Conservation (phyloP, 805 yeast species). For the Helenozyma rhizophorensis region DNA sequence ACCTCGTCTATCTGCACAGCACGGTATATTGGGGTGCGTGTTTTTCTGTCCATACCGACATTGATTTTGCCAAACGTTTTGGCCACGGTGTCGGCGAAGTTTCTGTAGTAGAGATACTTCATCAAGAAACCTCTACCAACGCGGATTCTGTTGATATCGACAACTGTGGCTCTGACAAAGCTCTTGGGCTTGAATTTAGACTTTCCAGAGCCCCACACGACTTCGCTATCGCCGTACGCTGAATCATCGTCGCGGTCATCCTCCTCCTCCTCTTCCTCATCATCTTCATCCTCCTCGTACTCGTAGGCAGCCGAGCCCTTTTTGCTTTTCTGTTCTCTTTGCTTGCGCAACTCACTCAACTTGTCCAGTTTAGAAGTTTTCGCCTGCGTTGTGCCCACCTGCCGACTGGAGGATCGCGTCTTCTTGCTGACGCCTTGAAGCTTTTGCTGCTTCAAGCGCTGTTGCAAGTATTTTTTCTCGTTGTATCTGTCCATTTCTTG, state of each 20-base stretch:
- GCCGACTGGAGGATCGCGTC: constrained; percentile 38
- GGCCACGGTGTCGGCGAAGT: constrained; percentile 61
- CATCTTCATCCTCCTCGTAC: constrained; percentile 20
- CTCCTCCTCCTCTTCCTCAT: constrained; percentile 25
- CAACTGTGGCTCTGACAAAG: constrained; percentile 44
- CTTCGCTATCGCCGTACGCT: constrained; percentile 31
- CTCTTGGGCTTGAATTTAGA: constrained; percentile 21
- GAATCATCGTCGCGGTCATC: constrained; percentile 37
- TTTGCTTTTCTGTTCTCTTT: constrained; percentile 61
- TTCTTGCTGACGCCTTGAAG: constrained; percentile 16
- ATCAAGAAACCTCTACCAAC: constrained; percentile 75
- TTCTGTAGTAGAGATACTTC: constrained; percentile 77
- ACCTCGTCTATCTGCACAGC: constrained; percentile 77
- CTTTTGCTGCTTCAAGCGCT: constrained; percentile 65
- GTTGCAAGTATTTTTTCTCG: constrained; percentile 77
- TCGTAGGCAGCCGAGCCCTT: constrained; percentile 19
- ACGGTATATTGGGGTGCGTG: constrained; percentile 66
- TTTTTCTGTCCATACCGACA: constrained; percentile 64
- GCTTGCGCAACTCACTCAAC: constrained; percentile 69
- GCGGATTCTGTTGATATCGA: constrained; percentile 67
- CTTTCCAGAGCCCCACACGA: constrained; percentile 32
- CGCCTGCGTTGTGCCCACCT: constrained; percentile 17
- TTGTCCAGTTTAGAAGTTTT: constrained; percentile 45
- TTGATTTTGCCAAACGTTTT: constrained; percentile 83
- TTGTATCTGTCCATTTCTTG: constrained; percentile 87